phyloP scores from a whole-genome alignment of 306 rosid genomes.

The Lathyrus oleraceus region DNA sequence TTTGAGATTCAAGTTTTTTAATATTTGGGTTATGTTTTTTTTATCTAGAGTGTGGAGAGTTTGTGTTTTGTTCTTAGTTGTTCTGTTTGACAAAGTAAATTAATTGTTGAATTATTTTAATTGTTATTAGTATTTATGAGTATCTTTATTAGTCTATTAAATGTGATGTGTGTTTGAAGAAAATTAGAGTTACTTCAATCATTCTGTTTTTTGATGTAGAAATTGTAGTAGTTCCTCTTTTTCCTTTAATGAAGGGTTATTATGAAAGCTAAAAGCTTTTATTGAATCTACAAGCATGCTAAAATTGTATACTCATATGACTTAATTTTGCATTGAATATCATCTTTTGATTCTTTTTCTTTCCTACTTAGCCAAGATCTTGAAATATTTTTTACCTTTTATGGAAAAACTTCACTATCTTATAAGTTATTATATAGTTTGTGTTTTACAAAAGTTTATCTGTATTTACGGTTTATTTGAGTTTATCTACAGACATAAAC shows the following conservation, averaged over 20 bases:
- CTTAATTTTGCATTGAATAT: conserved; percentile 25
- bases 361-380: neutral
- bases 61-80: conserved; percentile 1
- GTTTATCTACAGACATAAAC: neutral
- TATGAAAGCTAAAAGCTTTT: conserved; percentile 11
- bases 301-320: conserved; percentile 29
- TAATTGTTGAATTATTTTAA: neutral
- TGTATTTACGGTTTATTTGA: neutral
- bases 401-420: neutral
- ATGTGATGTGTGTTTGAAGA: conserved; percentile 26
- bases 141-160: conserved; percentile 32
- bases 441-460: neutral
- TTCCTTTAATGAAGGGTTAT: neutral
- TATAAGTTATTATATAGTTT: neutral
- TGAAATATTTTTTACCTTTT: neutral
- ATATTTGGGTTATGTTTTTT: neutral
- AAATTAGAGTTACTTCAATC: conserved; percentile 20
- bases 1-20: conserved; percentile 30
- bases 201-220: conserved; percentile 30
- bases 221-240: conserved; percentile 32
- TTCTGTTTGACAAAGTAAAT: neutral
- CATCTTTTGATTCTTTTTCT: neutral
- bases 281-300: conserved; percentile 17
- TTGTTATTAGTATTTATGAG: conserved; percentile 28
- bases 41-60: conserved; percentile 16